These are phyloP conservation scores for Ananas comosus DNA, from an alignment of 176 grass and related monocot genomes.

Conservation along the genomic window DNA sequence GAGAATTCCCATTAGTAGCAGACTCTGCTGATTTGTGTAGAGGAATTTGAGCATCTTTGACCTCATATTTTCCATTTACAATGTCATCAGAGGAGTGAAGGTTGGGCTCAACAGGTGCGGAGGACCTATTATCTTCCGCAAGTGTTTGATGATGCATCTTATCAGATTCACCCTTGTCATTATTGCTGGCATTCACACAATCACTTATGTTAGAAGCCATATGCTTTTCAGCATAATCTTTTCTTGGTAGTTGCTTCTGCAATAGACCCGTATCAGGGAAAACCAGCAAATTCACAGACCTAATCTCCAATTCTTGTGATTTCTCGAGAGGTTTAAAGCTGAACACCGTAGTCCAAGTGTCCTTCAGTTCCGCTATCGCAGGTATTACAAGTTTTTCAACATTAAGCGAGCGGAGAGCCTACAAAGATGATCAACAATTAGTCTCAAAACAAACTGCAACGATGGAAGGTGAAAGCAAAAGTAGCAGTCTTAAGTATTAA, in stretches of 20 bases:
- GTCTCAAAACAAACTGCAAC: conserved; percentile 26
- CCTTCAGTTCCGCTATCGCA: conserved; percentile 74
- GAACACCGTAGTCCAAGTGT: conserved; percentile 82
- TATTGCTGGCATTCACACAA: conserved; percentile 6
- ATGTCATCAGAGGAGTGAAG: conserved; percentile 23
- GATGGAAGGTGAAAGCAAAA: conserved; percentile 3
- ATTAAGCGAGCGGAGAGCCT: conserved; percentile 67
- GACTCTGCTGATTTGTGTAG: conserved; percentile 17
- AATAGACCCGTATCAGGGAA: conserved; percentile 76
- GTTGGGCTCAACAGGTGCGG: conserved; percentile 8
- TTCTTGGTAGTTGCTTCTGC: conserved; percentile 51
- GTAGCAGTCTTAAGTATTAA: background rate
- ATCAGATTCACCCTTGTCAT: conserved; percentile 29
- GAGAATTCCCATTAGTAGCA: conserved; percentile 19
- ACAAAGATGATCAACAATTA: conserved; percentile 9
- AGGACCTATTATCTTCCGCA: conserved; percentile 21
- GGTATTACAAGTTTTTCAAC: conserved; percentile 70
- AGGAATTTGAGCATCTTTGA: conserved; percentile 20
- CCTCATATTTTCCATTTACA: conserved; percentile 11
- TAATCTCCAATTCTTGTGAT: conserved; percentile 45
- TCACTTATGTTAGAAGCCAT: conserved; percentile 35
- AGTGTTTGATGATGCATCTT: conserved; percentile 15
- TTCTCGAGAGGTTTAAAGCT: conserved; percentile 61
- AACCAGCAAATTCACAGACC: conserved; percentile 61
- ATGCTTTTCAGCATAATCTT: conserved; percentile 22